A percentile compares a stretch with the other conserved stretches of the same genome.
phyloP scores from a whole-genome alignment of 1,284 basidiomycete genomes.

The Clitocybe nebularis region DNA sequence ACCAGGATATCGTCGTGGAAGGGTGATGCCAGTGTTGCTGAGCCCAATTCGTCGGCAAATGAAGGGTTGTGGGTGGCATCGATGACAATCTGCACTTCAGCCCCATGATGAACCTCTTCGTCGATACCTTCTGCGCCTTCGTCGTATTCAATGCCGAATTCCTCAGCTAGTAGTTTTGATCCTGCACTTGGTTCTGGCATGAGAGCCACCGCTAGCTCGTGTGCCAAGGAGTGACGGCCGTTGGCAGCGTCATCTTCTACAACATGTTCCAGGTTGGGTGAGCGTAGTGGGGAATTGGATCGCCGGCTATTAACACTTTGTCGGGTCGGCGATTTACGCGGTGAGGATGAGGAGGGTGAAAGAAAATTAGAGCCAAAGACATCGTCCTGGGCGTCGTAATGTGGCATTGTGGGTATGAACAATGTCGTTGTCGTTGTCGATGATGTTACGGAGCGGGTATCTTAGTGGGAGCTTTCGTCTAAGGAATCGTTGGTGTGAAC shows the following conservation, averaged over 20 bases:
- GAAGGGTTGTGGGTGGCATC: slow-evolving; percentile 28
- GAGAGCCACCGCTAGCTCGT: slow-evolving; percentile 76
- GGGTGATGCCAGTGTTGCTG: slow-evolving; percentile 8
- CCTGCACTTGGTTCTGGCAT: slow-evolving; percentile 77
- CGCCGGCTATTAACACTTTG: slow-evolving; percentile 39
- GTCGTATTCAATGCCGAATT: slow-evolving; percentile 83
- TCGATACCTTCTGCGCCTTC: slow-evolving; percentile 81
- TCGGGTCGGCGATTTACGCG: slow-evolving; percentile 47
- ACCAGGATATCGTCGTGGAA: slow-evolving; percentile 10
- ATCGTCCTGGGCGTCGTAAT: slow-evolving; percentile 27
- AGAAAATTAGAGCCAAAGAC: slow-evolving; percentile 25
- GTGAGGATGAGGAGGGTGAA: slow-evolving; percentile 22
- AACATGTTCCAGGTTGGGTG: slow-evolving; percentile 21
- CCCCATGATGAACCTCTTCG: slow-evolving; percentile 32
- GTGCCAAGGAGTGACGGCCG: slow-evolving; percentile 68
- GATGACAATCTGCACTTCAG: slow-evolving; percentile 23
- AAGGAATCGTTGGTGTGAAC: not conserved
- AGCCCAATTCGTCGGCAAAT: slow-evolving; percentile 31
- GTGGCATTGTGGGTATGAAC: slow-evolving; percentile 24
- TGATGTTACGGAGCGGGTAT: not conserved
- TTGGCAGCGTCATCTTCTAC: slow-evolving; percentile 39
- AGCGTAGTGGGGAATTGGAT: slow-evolving; percentile 42
- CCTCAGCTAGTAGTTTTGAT: slow-evolving; percentile 73
- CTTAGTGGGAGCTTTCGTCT: not conserved
- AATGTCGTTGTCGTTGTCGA: not conserved